Percentiles rank a stretch among this genome's conserved stretches.
Conservation (phyloP, 306 rosid genomes). For the Trichosanthes cucumerina region DNA sequence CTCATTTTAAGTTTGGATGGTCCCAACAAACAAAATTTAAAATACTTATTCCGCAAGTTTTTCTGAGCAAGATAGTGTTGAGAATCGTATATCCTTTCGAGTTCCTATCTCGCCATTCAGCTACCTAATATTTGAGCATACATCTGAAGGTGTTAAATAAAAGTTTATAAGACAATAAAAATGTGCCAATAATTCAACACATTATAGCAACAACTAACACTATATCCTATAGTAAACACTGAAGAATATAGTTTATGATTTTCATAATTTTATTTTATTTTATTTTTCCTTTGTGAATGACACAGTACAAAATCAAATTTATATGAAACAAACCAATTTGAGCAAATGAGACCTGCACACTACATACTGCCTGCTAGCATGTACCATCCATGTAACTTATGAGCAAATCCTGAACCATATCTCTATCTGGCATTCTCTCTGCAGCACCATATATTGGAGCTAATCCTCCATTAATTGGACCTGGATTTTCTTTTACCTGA, state of each 20-base stretch:
- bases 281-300: neutral
- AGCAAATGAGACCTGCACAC: neutral
- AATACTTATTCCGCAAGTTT: no score
- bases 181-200: neutral
- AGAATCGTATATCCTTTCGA: neutral
- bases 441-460: constrained; percentile 98
- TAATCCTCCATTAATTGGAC: constrained; percentile 81
- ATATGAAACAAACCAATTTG: neutral
- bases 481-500: constrained; percentile 88
- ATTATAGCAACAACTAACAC: neutral
- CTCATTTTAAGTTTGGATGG: no score
- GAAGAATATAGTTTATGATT: neutral
- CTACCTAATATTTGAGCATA: neutral
- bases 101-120: neutral
- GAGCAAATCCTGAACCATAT: constrained; percentile 68
- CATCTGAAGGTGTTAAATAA: neutral
- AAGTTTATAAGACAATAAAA: neutral
- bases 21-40: no score
- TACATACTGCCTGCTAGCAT: constrained; percentile 33
- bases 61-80: no score
- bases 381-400: constrained; percentile 83
- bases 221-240: neutral
- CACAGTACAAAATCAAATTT: neutral
- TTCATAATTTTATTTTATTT: constrained; percentile 1
- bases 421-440: constrained; percentile 93